Evolutionary conservation across 768 basidiomycete genomes (phyloP), one percentile per base, ranked within the genome.

Genomic region (Megacollybia marginata): DNA sequence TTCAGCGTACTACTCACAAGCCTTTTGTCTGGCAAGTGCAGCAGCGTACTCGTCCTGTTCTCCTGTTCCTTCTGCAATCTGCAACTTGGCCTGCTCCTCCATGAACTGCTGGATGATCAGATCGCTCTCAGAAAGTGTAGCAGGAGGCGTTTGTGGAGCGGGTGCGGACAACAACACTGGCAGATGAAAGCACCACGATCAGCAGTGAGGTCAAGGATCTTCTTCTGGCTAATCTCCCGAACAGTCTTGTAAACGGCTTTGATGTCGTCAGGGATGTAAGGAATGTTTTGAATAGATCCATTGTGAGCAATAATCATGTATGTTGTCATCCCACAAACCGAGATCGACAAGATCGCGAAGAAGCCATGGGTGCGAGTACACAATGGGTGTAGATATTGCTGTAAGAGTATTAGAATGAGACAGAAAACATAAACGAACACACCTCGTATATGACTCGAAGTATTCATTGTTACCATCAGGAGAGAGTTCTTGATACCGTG

Each of bases 191-290:
- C 92, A 35, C 94, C 95, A 53, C 96, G 92, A 65, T 99, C 96
- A n/a, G 96, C 96, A 47, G 96, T 87, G 57, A 99, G 78, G 71
- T 99, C 96, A 51, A 99, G 84, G 55, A 99, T 83, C 64, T 90
- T 93, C 88, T 97, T 98, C 74, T 98, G 95, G 42, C 82, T 85
- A 67, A 98, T 94, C 72, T 99, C 95, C 95, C 95, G 98, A 45
- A 97, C 95, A n/a, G 95, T 99, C 75, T 97, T 97, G 82, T 99
- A 99, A 71, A 99, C 93, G 0, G 90, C 88, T 70, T 96, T 97
- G 69, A 94, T 76, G 56, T 96, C 82, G 51, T 83, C 84, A 2
- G 95, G 94, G 56, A 98, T 92, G 43, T 62, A 78, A 23, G 90
- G 85, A 56, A 97, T 92, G 63, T 82, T 89, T 64, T 95, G 92